These are phyloP conservation scores for Taphrina betulina DNA, from an alignment of 1,139 yeast genomes.

Conservation along the genomic window DNA sequence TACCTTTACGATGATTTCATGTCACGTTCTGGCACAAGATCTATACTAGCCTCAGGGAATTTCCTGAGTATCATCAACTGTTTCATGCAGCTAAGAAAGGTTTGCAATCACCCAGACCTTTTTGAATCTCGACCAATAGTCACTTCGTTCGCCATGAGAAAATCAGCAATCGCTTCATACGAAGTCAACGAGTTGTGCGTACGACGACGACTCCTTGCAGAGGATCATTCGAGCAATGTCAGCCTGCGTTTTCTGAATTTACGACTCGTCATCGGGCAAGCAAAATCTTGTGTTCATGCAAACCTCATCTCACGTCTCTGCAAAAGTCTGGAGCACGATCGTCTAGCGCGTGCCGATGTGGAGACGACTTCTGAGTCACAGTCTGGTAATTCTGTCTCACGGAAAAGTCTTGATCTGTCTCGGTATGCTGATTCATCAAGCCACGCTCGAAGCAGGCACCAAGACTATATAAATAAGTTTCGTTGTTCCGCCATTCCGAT, in stretches of 20 bases:
- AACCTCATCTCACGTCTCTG: not conserved
- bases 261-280: not conserved
- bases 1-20: constrained; percentile 92
- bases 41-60: constrained; percentile 90
- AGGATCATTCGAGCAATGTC: constrained; percentile 40
- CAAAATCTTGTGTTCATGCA: not conserved
- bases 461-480: constrained; percentile 1
- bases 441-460: not conserved
- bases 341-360: not conserved
- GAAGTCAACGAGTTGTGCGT: constrained; percentile 51
- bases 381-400: not conserved
- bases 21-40: constrained; percentile 94
- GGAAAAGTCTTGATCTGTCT: not conserved
- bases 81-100: constrained; percentile 95
- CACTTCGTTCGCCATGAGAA: constrained; percentile 77
- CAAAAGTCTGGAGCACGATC: not conserved
- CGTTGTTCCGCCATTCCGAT: constrained; percentile 3
- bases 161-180: constrained; percentile 59
- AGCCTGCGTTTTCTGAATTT: not conserved
- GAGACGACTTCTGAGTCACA: not conserved
- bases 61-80: constrained; percentile 93
- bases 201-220: constrained; percentile 46
- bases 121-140: constrained; percentile 94
- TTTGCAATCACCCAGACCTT: constrained; percentile 94
- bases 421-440: not conserved